Evolutionary conservation across 371 early-diverging fungal species (phyloP).

Genomic region (Gilbertella persicaria): DNA sequence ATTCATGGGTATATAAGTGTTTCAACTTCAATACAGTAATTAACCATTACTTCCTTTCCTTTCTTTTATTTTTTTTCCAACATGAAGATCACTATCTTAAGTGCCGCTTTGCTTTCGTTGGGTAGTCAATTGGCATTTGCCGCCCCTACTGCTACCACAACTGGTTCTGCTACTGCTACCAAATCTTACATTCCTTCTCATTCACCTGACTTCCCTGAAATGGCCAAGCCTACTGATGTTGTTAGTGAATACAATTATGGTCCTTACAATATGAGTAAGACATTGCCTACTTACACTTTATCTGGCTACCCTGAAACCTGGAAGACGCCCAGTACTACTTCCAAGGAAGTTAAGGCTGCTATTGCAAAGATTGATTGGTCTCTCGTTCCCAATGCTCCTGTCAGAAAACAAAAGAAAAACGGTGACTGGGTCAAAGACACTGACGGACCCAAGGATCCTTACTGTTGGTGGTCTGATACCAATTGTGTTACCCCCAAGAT

Average conservation of each 20-base stretch:
- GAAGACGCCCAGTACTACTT: conserved; percentile 14
- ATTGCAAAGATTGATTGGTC: conserved; percentile 24
- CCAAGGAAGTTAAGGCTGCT: conserved; percentile 20
- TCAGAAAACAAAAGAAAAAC: conserved; percentile 12
- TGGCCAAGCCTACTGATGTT: conserved; percentile 9
- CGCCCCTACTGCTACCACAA: conserved; percentile 8
- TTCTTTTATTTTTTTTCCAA: no score
- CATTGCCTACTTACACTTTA: conserved; percentile 3
- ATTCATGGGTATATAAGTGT: neutral
- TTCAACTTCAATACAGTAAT: neutral
- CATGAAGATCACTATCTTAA: conserved; percentile 10
- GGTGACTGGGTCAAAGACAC: conserved; percentile 12
- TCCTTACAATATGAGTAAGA: conserved; percentile 7
- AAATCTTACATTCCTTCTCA: conserved; percentile 8
- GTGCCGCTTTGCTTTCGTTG: conserved; percentile 5
- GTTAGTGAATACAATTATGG: conserved; percentile 12
- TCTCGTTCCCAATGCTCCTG: conserved; percentile 20
- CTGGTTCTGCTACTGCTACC: neutral
- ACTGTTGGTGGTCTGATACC: conserved; percentile 48
- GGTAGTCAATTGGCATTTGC: conserved; percentile 2
- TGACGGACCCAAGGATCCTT: conserved; percentile 21
- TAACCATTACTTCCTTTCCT: neutral
- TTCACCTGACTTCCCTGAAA: conserved; percentile 7
- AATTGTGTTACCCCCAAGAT: conserved; percentile 43
- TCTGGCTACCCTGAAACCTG: conserved; percentile 16